These are phyloP conservation scores for Pleurotus cornucopiae DNA, from an alignment of 768 basidiomycete genomes.

Conservation along the genomic window DNA sequence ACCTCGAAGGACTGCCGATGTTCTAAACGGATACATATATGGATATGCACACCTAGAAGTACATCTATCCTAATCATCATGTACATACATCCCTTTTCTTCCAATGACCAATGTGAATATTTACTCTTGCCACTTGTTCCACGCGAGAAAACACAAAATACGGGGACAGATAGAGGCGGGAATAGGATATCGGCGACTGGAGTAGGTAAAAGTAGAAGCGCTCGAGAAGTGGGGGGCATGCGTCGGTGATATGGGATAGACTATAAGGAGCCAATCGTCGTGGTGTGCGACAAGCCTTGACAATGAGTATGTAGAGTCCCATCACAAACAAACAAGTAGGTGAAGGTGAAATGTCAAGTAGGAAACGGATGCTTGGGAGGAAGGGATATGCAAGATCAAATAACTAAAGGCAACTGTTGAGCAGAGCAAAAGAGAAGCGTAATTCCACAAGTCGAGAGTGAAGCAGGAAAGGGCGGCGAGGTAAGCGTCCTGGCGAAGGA, in stretches of 20 bases:
- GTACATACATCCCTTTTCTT: constrained; percentile 8
- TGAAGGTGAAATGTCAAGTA: not conserved
- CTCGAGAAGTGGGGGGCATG: too few species aligned
- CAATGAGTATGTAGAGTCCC: not conserved
- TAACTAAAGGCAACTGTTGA: constrained; percentile 3
- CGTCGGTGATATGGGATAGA: too few species aligned
- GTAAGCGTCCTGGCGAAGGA: constrained; percentile 11
- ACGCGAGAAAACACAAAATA: not conserved
- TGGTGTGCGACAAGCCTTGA: too few species aligned
- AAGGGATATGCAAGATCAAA: constrained; percentile 3
- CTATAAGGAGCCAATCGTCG: too few species aligned
- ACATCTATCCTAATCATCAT: constrained; percentile 6
- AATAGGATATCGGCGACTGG: too few species aligned
- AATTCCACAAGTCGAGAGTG: not conserved
- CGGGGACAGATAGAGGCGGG: not conserved
- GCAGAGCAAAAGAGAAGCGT: constrained; percentile 2
- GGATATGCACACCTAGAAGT: constrained; percentile 8
- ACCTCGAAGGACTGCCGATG: too few species aligned
- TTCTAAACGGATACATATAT: not conserved
- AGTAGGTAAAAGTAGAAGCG: too few species aligned
- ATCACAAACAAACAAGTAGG: not conserved
- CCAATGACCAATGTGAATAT: constrained; percentile 1
- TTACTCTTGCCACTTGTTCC: not conserved
- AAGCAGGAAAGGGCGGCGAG: constrained; percentile 6
- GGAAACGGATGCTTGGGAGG: not conserved